Conservation (phyloP, 2,329 filamentous ascomycete species). For the Aspergillus ruber region DNA sequence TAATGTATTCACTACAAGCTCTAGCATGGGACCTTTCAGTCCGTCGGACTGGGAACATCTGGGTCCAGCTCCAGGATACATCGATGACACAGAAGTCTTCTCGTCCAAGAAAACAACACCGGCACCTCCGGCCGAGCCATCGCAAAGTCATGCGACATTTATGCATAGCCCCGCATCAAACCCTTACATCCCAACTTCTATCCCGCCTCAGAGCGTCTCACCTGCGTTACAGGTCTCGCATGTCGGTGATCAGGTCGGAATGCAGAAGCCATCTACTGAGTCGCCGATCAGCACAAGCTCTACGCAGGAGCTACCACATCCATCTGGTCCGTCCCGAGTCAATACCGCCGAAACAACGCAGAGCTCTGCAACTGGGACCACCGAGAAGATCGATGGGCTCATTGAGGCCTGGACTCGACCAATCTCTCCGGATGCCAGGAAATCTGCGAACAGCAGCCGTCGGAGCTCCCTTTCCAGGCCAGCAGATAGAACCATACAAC, state of each 20-base stretch:
- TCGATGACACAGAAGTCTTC: slow-evolving; percentile 30
- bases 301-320: slow-evolving; percentile 8
- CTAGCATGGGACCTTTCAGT: slow-evolving; percentile 35
- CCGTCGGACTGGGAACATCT: slow-evolving; percentile 46
- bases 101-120: slow-evolving; percentile 10
- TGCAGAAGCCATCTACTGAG: slow-evolving; percentile 3
- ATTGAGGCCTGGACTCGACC: slow-evolving; percentile 40
- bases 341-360: slow-evolving; percentile 25
- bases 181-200: slow-evolving; percentile 4
- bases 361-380: slow-evolving; percentile 21
- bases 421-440: slow-evolving; percentile 16
- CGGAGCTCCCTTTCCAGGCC: slow-evolving; percentile 5
- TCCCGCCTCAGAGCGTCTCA: slow-evolving; percentile 5
- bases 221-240: slow-evolving; percentile 4
- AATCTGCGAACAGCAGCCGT: slow-evolving; percentile 7
- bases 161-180: slow-evolving; percentile 1
- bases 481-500: slow-evolving; percentile 7
- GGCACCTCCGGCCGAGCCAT: slow-evolving; percentile 6
- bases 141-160: slow-evolving; percentile 8
- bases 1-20: slow-evolving; percentile 17
- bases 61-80: slow-evolving; percentile 25
- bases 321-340: slow-evolving; percentile 15
- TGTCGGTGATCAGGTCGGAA: neutral
- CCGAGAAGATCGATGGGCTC: slow-evolving; percentile 38
- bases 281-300: slow-evolving; percentile 21